Evolutionary conservation across 345 rosid genomes (phyloP), one percentile per base, ranked within the genome.

Genomic region (Viola odorata): DNA sequence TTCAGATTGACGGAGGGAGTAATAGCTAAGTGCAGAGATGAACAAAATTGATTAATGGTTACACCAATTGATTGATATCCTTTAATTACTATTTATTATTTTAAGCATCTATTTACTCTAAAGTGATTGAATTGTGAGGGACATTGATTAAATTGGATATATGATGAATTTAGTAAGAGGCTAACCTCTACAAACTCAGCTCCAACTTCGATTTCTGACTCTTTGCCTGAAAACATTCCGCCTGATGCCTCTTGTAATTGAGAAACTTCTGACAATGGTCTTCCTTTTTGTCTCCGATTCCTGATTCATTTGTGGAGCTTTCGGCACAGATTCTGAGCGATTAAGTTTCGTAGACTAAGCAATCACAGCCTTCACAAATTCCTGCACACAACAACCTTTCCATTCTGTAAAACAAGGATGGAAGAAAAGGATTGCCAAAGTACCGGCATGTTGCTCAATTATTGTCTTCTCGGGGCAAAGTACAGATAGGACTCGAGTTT

Each of bases 341-440:
- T 45, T 66, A 17, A 72, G 58, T 67, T 48, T 66, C 50, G 61
- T 72, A 67, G 61, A 42, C 41, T 66, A 66, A 7, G 66, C 67
- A 42, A 72, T 66, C 44, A 66, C 76, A 11, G 76, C 76, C 42
- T 66, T 66, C 45, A 57, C 76, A 42, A 72, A 72, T 62, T 66
- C 71, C 76, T 72, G 15, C 57, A 44, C n/a, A 53, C 39, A 5
- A 57, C 32, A n/a, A 47, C 42, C 42, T 7, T 11, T 8, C 10
- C 7, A n/a, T n/a, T n/a, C n/a, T n/a, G n/a, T n/a, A n/a, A n/a
- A n/a, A n/a, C n/a, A n/a, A n/a, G n/a, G n/a, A n/a, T n/a, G n/a
- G n/a, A n/a, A n/a, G n/a, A n/a, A n/a, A n/a, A n/a, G n/a, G n/a
- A n/a, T n/a, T n/a, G n/a, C n/a, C n/a, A n/a, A n/a, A n/a, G n/a